Evolutionary conservation across 345 rosid species (phyloP).

Genomic region (Punica granatum): DNA sequence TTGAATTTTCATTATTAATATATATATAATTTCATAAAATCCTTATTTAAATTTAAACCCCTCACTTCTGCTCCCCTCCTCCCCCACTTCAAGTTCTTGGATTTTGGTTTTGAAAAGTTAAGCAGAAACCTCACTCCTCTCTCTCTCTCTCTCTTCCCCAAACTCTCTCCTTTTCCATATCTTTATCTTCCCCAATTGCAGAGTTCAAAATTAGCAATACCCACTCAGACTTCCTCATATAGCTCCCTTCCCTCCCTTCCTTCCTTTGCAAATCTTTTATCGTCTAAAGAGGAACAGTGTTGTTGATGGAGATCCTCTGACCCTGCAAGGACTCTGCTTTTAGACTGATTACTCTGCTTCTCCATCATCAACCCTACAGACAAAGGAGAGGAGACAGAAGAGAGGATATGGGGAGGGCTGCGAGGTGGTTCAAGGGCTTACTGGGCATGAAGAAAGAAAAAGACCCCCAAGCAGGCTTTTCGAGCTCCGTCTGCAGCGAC

Average conservation of each 20-base stretch:
- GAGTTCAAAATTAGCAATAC: slow-evolving; percentile 1
- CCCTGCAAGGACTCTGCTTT: neutral
- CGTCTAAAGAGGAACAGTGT: neutral
- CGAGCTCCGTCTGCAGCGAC: slow-evolving; percentile 21
- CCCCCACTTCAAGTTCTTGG: slow-evolving; percentile 6
- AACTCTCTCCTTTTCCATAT: neutral
- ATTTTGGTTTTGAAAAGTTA: neutral
- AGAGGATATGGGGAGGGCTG: slow-evolving; percentile 53
- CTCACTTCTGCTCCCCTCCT: neutral
- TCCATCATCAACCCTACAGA: neutral
- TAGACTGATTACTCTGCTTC: neutral
- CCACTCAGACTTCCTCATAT: neutral
- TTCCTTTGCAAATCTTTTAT: neutral
- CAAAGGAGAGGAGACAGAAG: neutral
- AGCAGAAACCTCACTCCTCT: neutral
- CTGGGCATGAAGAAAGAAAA: slow-evolving; percentile 54
- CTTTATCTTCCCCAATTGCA: neutral
- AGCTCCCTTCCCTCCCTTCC: neutral
- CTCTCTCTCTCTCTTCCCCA: neutral
- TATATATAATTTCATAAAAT: neutral
- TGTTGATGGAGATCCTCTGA: neutral
- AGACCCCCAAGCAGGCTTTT: slow-evolving; percentile 7
- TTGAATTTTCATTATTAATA: neutral
- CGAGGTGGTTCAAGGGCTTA: slow-evolving; percentile 68
- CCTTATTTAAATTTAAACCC: neutral